Conservation (phyloP, 805 yeast species). For the Metschnikowia santaceciliae region DNA sequence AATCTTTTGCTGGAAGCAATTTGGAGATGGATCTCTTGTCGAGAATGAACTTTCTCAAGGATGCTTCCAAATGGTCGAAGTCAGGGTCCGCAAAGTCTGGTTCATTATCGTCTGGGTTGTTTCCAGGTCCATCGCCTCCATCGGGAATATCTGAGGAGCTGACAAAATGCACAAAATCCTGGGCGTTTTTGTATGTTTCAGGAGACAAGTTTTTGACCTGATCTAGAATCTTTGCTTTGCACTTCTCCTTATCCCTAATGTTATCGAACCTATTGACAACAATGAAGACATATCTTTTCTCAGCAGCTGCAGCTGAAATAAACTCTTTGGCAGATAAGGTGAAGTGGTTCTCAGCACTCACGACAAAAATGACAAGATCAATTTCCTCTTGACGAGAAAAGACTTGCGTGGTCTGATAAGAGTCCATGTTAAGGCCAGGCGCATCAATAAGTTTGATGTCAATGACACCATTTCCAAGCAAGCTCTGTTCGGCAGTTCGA, state of each 20-base stretch:
- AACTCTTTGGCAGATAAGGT: constrained; percentile 93
- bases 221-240: constrained; percentile 70
- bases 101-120: constrained; percentile 22
- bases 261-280: constrained; percentile 91
- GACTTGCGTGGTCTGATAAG: constrained; percentile 90
- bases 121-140: constrained; percentile 31
- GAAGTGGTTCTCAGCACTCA: constrained; percentile 92
- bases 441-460: constrained; percentile 94
- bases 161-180: constrained; percentile 92
- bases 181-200: constrained; percentile 81
- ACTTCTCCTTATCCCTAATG: constrained; percentile 74
- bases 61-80: constrained; percentile 80
- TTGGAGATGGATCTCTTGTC: constrained; percentile 89
- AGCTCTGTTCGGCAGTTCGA: constrained; percentile 61
- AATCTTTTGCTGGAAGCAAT: constrained; percentile 89
- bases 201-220: constrained; percentile 87
- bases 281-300: constrained; percentile 86
- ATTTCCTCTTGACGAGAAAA: constrained; percentile 96
- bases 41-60: constrained; percentile 77
- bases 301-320: constrained; percentile 83
- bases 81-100: constrained; percentile 48
- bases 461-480: constrained; percentile 83
- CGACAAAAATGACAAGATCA: constrained; percentile 93
- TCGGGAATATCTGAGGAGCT: constrained; percentile 53
- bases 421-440: constrained; percentile 92